These are phyloP conservation scores for Coix lacrymajobi DNA, from an alignment of 176 grass and related monocot species.

Conservation along the genomic window DNA sequence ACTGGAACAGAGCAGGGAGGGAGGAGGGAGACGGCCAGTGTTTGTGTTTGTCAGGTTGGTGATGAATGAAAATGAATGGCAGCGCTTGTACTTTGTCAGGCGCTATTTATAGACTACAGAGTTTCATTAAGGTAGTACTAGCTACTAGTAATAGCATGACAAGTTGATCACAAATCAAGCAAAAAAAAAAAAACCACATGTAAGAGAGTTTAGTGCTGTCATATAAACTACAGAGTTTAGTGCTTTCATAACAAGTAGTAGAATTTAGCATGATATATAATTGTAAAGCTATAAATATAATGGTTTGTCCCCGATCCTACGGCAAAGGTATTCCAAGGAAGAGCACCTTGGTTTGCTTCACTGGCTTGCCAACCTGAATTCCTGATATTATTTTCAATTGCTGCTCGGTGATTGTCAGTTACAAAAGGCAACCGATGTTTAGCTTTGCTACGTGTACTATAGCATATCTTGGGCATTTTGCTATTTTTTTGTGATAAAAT, in stretches of 20 bases:
- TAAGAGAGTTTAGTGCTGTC: neutral
- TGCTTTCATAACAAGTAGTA: too few relatives aligned
- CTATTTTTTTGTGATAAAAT: neutral
- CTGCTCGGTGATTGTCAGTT: neutral
- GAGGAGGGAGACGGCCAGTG: neutral
- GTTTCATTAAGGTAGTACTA: neutral
- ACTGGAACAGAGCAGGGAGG: neutral
- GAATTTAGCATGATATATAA: neutral
- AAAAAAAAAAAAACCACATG: neutral
- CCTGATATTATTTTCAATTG: conserved; percentile 3
- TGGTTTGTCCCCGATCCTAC: neutral
- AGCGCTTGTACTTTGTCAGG: conserved; percentile 1
- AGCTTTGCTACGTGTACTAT: neutral
- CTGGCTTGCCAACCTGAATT: conserved; percentile 3
- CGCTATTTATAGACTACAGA: conserved; percentile 19
- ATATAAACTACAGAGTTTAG: too few relatives aligned
- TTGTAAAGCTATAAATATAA: neutral
- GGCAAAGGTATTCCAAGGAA: conserved; percentile 12
- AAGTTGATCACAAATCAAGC: neutral
- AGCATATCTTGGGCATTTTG: neutral
- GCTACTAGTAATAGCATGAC: neutral
- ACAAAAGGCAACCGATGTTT: neutral
- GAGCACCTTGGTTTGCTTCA: neutral
- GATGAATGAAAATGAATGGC: neutral
- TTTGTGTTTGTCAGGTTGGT: neutral